These are phyloP conservation scores for Diplocarpon rosae DNA, from an alignment of 2,329 filamentous ascomycete genomes.

Conservation along the genomic window DNA sequence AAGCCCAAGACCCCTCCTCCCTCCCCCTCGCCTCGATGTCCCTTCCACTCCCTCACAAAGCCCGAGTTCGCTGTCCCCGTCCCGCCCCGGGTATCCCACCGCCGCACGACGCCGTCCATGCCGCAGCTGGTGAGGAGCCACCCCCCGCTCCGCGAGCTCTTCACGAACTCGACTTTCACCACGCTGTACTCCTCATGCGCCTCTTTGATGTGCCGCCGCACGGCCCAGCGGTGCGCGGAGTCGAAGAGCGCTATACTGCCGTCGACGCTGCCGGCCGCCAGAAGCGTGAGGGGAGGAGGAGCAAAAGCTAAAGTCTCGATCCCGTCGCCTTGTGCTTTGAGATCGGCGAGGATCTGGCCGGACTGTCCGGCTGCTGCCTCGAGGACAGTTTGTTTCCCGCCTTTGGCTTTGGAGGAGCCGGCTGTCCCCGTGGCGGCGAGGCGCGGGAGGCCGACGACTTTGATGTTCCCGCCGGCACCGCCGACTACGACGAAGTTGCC, in stretches of 20 bases:
- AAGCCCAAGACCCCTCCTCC: slow-evolving; percentile 85
- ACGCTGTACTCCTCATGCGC: slow-evolving; percentile 85
- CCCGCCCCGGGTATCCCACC: slow-evolving; percentile 73
- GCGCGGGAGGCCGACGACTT: slow-evolving; percentile 73
- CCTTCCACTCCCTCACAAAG: slow-evolving; percentile 77
- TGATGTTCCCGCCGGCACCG: slow-evolving; percentile 77
- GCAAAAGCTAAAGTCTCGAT: slow-evolving; percentile 69
- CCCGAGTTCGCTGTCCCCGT: slow-evolving; percentile 57
- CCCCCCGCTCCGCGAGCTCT: slow-evolving; percentile 34
- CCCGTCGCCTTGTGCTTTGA: slow-evolving; percentile 68
- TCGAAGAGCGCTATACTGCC: slow-evolving; percentile 81
- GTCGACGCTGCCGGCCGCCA: slow-evolving; percentile 59
- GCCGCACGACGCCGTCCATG: slow-evolving; percentile 80
- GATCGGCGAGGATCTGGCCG: slow-evolving; percentile 67
- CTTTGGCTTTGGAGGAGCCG: slow-evolving; percentile 18
- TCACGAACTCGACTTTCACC: slow-evolving; percentile 84
- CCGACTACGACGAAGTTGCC: slow-evolving; percentile 75
- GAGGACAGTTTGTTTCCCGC: slow-evolving; percentile 27
- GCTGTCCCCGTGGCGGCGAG: slow-evolving; percentile 23
- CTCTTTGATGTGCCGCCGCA: slow-evolving; percentile 69
- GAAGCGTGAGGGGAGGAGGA: slow-evolving; percentile 39
- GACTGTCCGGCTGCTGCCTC: slow-evolving; percentile 38
- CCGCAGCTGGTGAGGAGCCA: slow-evolving; percentile 80
- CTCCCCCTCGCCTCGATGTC: slow-evolving; percentile 74
- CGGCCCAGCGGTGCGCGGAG: slow-evolving; percentile 71